phyloP scores from a whole-genome alignment of 2,329 filamentous ascomycete genomes.

The Seiridium cupressi region DNA sequence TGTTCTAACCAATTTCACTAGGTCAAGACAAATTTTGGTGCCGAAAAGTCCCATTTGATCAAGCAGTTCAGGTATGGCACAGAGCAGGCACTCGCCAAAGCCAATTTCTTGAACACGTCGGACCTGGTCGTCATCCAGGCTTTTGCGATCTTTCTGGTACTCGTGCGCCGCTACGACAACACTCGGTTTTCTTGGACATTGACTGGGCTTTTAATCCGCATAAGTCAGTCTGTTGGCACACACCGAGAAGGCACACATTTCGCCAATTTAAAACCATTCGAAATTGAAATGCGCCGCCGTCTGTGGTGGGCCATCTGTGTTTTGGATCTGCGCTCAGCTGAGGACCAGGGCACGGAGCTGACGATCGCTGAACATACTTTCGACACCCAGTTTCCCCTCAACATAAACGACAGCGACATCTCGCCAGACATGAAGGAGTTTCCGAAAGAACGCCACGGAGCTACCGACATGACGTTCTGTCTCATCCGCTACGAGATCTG shows the following conservation, averaged over 20 bases:
- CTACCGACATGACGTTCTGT: constrained; percentile 52
- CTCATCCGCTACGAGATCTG: constrained; percentile 43
- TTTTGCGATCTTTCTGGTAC: constrained; percentile 56
- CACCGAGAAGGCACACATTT: constrained; percentile 56
- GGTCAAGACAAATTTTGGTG: constrained; percentile 50
- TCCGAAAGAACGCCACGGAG: constrained; percentile 45
- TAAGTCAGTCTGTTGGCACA: constrained; percentile 52
- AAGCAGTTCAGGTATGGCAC: constrained; percentile 51
- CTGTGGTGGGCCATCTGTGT: constrained; percentile 62
- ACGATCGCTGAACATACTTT: constrained; percentile 43
- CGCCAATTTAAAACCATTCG: constrained; percentile 54
- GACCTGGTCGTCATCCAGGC: constrained; percentile 62
- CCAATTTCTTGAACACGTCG: constrained; percentile 58
- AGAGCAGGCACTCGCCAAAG: constrained; percentile 60
- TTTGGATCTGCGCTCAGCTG: constrained; percentile 58
- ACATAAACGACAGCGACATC: constrained; percentile 56
- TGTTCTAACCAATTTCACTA: constrained; percentile 24
- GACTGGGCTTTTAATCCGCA: constrained; percentile 58
- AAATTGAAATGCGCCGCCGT: constrained; percentile 61
- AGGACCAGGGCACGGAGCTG: constrained; percentile 55
- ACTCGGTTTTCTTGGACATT: constrained; percentile 61
- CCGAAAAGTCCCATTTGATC: constrained; percentile 42
- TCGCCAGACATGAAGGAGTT: constrained; percentile 42
- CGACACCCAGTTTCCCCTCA: constrained; percentile 54
- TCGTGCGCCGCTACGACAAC: constrained; percentile 50